Conservation (phyloP, 805 yeast genomes). For the Metschnikowia sp. region DNA sequence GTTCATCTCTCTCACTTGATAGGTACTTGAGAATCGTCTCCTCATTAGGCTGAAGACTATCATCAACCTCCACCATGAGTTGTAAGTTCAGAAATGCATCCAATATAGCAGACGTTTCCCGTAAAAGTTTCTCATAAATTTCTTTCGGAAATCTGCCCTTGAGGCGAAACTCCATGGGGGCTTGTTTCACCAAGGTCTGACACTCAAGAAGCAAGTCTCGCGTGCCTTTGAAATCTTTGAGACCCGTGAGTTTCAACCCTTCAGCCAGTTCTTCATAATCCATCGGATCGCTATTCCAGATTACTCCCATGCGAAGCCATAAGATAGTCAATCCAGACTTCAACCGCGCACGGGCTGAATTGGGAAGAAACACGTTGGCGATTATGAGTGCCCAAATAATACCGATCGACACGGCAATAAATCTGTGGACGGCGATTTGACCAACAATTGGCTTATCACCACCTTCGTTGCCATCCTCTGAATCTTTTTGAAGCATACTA, state of each 20-base stretch:
- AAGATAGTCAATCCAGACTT: constrained; percentile 62
- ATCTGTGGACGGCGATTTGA: constrained; percentile 77
- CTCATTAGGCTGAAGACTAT: constrained; percentile 51
- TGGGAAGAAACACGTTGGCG: constrained; percentile 65
- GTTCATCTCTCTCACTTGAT: constrained; percentile 57
- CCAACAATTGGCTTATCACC: constrained; percentile 64
- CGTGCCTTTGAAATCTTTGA: constrained; percentile 44
- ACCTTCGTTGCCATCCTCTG: constrained; percentile 62
- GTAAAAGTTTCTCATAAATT: constrained; percentile 49
- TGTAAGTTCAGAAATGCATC: constrained; percentile 75
- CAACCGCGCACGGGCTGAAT: constrained; percentile 68
- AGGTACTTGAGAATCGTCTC: constrained; percentile 52
- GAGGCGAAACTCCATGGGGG: constrained; percentile 70
- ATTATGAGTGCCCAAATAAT: constrained; percentile 73
- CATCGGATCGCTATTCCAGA: constrained; percentile 77
- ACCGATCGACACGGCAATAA: constrained; percentile 68
- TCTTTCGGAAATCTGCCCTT: constrained; percentile 67
- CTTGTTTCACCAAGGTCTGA: constrained; percentile 58
- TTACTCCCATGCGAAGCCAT: constrained; percentile 78
- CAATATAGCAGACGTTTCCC: constrained; percentile 58
- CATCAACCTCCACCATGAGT: constrained; percentile 63
- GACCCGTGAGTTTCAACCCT: constrained; percentile 32
- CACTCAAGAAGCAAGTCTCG: constrained; percentile 59
- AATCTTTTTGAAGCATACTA: constrained; percentile 57
- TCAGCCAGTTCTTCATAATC: constrained; percentile 31